Evolutionary conservation across 2,329 filamentous ascomycete genomes (phyloP).

Genomic region (Alternaria sp.): DNA sequence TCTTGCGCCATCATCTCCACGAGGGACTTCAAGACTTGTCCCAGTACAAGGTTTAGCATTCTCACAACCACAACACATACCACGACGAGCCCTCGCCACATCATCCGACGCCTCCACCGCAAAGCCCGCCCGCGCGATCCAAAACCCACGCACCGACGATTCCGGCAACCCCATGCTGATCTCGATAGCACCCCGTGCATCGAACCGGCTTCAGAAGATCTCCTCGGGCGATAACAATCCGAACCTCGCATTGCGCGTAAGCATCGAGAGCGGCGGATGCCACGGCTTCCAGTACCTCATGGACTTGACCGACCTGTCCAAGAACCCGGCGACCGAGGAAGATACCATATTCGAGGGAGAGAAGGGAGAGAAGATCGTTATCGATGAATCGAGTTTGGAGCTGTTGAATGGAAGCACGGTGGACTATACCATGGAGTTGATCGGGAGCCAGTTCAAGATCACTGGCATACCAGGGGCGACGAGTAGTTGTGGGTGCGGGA

Average conservation of each 20-base stretch:
- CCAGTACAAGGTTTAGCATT: background rate
- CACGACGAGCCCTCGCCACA: conserved; percentile 44
- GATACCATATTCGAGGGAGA: conserved; percentile 85
- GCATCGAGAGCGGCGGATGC: conserved; percentile 91
- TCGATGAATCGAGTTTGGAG: conserved; percentile 87
- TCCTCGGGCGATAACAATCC: conserved; percentile 66
- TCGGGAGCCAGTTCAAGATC: conserved; percentile 94
- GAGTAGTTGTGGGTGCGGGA: conserved; percentile 96
- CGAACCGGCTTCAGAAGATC: conserved; percentile 72
- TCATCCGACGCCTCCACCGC: conserved; percentile 27
- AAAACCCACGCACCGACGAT: conserved; percentile 80
- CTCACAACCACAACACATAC: conserved; percentile 38
- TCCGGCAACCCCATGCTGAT: conserved; percentile 84
- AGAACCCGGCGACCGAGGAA: conserved; percentile 64
- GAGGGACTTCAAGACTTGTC: background rate
- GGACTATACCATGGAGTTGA: conserved; percentile 95
- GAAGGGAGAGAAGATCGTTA: conserved; percentile 75
- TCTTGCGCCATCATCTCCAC: conserved; percentile 31
- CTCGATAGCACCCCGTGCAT: conserved; percentile 80
- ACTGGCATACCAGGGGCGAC: conserved; percentile 89
- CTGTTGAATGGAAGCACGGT: conserved; percentile 92
- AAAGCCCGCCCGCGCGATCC: conserved; percentile 46
- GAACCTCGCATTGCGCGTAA: conserved; percentile 83
- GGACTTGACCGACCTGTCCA: conserved; percentile 73
- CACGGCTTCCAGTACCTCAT: conserved; percentile 98